These are phyloP conservation scores for Malassezia psittaci DNA, from an alignment of 1,284 basidiomycete species.

Conservation along the genomic window DNA sequence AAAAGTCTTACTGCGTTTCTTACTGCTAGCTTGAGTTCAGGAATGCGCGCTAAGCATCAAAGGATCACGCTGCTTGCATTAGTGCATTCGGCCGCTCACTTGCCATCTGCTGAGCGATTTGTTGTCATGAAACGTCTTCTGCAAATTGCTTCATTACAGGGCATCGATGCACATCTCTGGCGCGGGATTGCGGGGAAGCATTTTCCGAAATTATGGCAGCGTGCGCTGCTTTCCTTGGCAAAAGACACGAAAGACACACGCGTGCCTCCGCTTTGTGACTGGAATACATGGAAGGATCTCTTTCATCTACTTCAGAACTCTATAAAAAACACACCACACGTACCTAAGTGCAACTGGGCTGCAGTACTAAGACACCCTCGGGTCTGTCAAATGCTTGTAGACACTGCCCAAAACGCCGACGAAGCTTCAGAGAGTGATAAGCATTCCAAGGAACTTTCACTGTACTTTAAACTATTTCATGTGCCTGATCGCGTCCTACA, in stretches of 20 bases:
- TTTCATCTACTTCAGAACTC: background rate
- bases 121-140: background rate
- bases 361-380: constrained; percentile 1
- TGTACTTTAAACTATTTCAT: constrained; percentile 1
- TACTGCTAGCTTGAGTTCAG: background rate
- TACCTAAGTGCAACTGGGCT: background rate
- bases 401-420: too few species aligned
- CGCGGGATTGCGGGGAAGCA: background rate
- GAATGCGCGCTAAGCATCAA: background rate
- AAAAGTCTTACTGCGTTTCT: constrained; percentile 2
- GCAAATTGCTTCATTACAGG: background rate
- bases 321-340: background rate
- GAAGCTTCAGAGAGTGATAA: too few species aligned
- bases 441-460: background rate
- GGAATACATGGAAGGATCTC: too few species aligned
- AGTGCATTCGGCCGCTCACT: background rate
- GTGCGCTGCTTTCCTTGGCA: constrained; percentile 5
- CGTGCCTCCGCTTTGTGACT: too few species aligned
- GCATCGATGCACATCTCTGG: background rate
- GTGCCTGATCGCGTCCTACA: constrained; percentile 4
- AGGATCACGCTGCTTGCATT: constrained; percentile 6
- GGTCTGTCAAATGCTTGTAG: too few species aligned
- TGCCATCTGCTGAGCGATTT: background rate
- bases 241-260: background rate
- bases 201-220: constrained; percentile 12